Conservation (phyloP, 108 stramenopile genomes). For the Skeletonema costatum region DNA sequence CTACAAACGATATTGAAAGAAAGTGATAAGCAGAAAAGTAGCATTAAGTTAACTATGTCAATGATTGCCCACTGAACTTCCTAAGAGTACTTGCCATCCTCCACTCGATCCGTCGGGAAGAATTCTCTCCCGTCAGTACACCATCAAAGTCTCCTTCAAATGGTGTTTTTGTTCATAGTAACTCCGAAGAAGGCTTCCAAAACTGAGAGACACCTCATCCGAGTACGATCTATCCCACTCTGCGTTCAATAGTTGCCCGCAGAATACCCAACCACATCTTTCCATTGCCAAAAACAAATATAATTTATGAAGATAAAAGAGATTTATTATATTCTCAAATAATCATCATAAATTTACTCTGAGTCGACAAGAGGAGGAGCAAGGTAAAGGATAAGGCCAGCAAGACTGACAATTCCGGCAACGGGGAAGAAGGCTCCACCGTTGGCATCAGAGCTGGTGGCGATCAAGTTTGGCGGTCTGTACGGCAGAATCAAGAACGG, state of each 20-base stretch:
- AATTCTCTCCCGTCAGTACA: neutral
- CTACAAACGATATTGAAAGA: no score
- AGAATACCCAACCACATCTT: neutral
- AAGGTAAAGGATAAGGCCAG: constrained; percentile 82
- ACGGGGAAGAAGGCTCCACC: constrained; percentile 87
- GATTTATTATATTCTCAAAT: neutral
- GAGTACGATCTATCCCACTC: neutral
- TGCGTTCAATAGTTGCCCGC: neutral
- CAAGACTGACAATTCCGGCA: constrained; percentile 71
- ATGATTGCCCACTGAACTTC: no score
- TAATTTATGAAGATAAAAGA: neutral
- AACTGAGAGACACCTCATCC: neutral
- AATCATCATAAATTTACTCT: constrained; percentile 52
- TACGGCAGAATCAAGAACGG: constrained; percentile 64
- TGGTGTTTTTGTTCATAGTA: neutral
- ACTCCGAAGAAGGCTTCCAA: neutral
- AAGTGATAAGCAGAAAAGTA: neutral
- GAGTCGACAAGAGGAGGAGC: constrained; percentile 77
- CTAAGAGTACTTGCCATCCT: neutral
- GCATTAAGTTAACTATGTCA: no score
- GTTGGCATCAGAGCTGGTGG: constrained; percentile 66
- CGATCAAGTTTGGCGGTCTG: constrained; percentile 74
- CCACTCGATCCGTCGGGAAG: neutral
- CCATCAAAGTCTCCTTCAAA: neutral
- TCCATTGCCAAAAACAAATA: neutral